Percentiles rank a stretch among this genome's conserved stretches.
Conservation (phyloP, 2,329 filamentous ascomycete genomes). For the Emergomyces pasteurianus region DNA sequence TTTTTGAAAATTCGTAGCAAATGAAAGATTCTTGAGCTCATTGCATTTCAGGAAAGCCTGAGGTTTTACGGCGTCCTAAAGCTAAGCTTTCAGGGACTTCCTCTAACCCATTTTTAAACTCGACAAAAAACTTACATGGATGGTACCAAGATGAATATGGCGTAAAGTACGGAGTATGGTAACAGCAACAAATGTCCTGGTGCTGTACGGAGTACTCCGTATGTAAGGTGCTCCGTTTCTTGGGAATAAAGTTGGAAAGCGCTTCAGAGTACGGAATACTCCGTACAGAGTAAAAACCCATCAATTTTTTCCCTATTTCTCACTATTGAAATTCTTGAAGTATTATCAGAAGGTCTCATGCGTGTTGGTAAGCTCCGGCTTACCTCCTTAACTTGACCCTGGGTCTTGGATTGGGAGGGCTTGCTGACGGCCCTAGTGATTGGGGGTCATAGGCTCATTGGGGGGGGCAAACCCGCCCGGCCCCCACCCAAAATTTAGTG, state of each 20-base stretch:
- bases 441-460: neutral
- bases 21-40: no score
- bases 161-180: no score
- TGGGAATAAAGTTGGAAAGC: no score
- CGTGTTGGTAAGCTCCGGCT: neutral
- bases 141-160: neutral
- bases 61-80: neutral
- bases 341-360: no score
- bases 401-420: neutral
- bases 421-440: neutral
- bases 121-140: neutral
- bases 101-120: neutral
- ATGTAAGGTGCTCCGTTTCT: no score
- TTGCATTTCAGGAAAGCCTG: neutral
- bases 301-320: neutral
- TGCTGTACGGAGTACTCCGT: no score
- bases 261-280: no score
- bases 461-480: neutral
- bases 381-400: neutral
- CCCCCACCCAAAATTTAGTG: neutral
- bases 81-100: neutral
- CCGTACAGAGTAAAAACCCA: no score
- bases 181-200: no score
- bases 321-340: neutral
- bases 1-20: no score